Percentiles rank a stretch among this genome's conserved stretches.
Evolutionary conservation across 805 yeast genomes (phyloP).

Genomic region (Monosporozyma solicola): DNA sequence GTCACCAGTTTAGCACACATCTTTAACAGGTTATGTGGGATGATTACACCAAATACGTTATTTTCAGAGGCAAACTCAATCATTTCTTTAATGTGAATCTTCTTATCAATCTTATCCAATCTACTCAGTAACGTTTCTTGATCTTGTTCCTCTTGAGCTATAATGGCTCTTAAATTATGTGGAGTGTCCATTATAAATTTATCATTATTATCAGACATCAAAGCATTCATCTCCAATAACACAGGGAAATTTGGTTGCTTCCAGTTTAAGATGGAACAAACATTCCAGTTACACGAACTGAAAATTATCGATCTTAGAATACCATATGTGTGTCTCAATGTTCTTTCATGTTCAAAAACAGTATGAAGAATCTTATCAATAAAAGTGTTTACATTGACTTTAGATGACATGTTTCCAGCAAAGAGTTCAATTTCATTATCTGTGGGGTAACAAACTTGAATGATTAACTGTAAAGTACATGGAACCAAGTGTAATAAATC

Average conservation of each 20-base stretch:
- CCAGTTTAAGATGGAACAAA: constrained; percentile 95
- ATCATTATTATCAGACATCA: constrained; percentile 24
- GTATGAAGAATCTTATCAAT: constrained; percentile 65
- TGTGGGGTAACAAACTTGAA: constrained; percentile 75
- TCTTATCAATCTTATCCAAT: constrained; percentile 1
- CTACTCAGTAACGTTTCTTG: neutral
- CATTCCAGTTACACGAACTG: constrained; percentile 76
- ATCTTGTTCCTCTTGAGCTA: neutral
- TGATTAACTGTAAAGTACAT: constrained; percentile 52
- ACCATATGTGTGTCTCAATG: constrained; percentile 31
- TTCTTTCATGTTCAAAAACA: constrained; percentile 68
- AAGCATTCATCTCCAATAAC: constrained; percentile 70
- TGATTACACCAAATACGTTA: constrained; percentile 75
- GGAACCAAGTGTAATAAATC: constrained; percentile 49
- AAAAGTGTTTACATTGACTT: constrained; percentile 54
- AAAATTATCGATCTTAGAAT: constrained; percentile 62
- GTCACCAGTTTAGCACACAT: constrained; percentile 71
- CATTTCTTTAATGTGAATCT: constrained; percentile 55
- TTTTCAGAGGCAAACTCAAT: constrained; percentile 71
- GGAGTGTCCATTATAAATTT: constrained; percentile 25
- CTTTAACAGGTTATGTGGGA: constrained; percentile 59
- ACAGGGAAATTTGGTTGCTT: constrained; percentile 98
- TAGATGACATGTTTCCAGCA: constrained; percentile 35
- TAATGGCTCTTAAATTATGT: constrained; percentile 17
- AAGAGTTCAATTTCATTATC: constrained; percentile 35